Evolutionary conservation across 73 alveolate genomes (phyloP).

Genomic region (Paramecium tetraurelia): DNA sequence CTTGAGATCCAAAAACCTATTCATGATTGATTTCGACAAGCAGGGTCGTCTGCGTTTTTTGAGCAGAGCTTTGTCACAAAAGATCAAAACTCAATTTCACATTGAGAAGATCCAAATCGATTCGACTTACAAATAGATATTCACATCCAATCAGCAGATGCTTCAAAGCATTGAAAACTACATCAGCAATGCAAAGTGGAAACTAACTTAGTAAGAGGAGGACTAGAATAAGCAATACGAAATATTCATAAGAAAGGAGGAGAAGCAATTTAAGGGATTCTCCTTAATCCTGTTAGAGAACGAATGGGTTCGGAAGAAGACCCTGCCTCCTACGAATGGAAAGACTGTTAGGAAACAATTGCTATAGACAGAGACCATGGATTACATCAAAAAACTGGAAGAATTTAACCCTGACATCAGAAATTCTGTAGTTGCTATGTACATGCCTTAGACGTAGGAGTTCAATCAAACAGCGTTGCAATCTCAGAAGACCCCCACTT

Average conservation of each 20-base stretch:
- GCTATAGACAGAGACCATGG: slow-evolving; percentile 12
- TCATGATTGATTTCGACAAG: slow-evolving; percentile 32
- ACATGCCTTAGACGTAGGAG: neutral
- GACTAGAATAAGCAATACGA: neutral
- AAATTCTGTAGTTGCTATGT: slow-evolving; percentile 47
- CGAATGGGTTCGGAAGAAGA: slow-evolving; percentile 24
- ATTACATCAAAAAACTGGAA: slow-evolving; percentile 34
- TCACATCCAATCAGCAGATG: neutral
- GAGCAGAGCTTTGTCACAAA: neutral
- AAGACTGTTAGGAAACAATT: neutral
- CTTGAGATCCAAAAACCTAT: neutral
- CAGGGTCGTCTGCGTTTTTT: neutral
- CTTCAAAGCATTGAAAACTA: neutral
- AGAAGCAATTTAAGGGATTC: slow-evolving; percentile 16
- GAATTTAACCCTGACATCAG: slow-evolving; percentile 43
- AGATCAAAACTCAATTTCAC: neutral
- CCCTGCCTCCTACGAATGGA: neutral
- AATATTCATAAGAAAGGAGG: slow-evolving; percentile 20
- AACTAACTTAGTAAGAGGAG: neutral
- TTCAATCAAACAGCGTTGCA: neutral
- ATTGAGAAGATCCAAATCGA: neutral
- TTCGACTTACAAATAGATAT: neutral
- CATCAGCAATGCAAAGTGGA: neutral
- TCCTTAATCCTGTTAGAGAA: neutral
- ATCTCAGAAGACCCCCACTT: slow-evolving; percentile 8